Evolutionary conservation across 345 rosid genomes (phyloP).

Genomic region (Draba incana): DNA sequence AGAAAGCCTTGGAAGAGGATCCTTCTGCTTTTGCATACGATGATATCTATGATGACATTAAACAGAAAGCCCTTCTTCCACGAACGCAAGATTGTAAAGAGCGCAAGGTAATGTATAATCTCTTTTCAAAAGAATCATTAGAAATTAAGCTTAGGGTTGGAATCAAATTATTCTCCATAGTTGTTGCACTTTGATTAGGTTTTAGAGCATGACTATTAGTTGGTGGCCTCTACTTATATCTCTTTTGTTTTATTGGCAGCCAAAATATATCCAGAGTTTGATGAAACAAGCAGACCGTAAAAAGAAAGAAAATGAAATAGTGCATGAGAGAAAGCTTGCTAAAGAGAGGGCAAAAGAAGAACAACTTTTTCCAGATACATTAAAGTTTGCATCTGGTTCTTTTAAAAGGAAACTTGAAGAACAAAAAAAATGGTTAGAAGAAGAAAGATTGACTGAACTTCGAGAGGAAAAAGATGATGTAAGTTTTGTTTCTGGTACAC

Average conservation of each 20-base stretch:
- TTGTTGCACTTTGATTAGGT: not conserved
- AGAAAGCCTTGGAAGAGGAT: constrained; percentile 83
- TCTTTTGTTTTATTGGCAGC: constrained; percentile 46
- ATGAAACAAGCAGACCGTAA: constrained; percentile 59
- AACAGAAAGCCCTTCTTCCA: constrained; percentile 58
- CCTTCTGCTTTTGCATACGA: constrained; percentile 82
- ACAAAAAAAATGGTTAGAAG: no score
- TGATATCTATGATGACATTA: constrained; percentile 83
- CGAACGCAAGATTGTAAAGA: constrained; percentile 39
- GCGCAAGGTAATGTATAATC: constrained; percentile 54
- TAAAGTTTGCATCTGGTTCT: no score
- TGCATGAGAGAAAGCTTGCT: constrained; percentile 48
- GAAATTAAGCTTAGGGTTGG: not conserved
- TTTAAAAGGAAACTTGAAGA: no score
- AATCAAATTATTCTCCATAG: not conserved
- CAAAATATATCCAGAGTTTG: constrained; percentile 69
- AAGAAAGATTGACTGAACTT: no score
- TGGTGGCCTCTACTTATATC: constrained; percentile 19
- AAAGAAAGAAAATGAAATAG: constrained; percentile 69
- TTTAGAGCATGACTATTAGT: not conserved
- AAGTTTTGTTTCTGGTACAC: no score
- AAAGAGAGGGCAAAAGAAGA: no score
- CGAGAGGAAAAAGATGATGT: no score
- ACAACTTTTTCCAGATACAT: no score
- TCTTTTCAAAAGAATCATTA: no score